Evolutionary conservation across 192 early-diverging fungal species (phyloP).

Genomic region (Tieghemiomyces parasiticus): DNA sequence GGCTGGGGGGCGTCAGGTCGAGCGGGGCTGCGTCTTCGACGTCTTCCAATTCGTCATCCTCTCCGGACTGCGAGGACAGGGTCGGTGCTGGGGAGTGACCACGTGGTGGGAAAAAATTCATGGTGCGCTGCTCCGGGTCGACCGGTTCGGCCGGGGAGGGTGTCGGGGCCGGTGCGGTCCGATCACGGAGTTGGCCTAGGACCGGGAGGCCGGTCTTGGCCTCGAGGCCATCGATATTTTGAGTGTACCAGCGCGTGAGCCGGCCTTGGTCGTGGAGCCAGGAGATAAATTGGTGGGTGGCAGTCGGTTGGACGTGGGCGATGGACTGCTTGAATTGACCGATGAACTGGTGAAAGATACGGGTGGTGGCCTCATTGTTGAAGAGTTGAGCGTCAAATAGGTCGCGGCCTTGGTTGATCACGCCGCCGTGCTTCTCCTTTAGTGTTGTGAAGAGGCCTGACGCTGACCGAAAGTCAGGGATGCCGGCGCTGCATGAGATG

Average conservation of each 20-base stretch:
- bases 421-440: constrained; percentile 53
- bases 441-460: constrained; percentile 79
- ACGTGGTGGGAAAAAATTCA: neutral
- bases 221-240: constrained; percentile 51
- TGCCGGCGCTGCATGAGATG: constrained; percentile 75
- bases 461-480: constrained; percentile 75
- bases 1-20: neutral
- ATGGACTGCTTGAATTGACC: constrained; percentile 32
- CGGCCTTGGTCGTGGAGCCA: constrained; percentile 25
- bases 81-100: neutral
- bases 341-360: constrained; percentile 52
- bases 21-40: no score
- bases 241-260: constrained; percentile 46
- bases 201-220: constrained; percentile 17
- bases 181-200: constrained; percentile 3
- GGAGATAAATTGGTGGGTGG: constrained; percentile 38
- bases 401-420: constrained; percentile 60
- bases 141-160: neutral
- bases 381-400: constrained; percentile 79
- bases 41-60: no score
- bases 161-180: neutral
- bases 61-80: neutral
- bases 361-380: constrained; percentile 39
- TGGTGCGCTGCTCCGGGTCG: neutral
- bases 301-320: constrained; percentile 23